Evolutionary conservation across 345 rosid genomes (phyloP).

Genomic region (Lumnitzera littorea): DNA sequence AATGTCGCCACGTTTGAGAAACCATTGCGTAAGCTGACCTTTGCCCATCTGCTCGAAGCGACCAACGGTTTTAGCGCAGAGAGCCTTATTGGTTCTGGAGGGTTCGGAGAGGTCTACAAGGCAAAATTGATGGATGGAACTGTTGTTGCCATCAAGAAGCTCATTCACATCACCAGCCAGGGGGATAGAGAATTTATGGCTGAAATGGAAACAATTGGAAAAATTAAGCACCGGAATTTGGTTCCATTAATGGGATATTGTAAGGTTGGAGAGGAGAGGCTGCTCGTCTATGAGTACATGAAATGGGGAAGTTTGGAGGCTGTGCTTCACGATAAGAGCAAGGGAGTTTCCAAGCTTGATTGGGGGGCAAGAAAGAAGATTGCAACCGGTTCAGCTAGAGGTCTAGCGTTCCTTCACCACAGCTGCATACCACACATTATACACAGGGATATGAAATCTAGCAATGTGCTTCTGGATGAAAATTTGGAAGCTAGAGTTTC

Average conservation of each 20-base stretch:
- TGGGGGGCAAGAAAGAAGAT: conserved; percentile 88
- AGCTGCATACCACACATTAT: conserved; percentile 98
- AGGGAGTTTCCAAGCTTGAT: conserved; percentile 45
- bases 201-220: conserved; percentile 97
- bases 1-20: conserved; percentile 96
- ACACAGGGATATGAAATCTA: conserved; percentile 97
- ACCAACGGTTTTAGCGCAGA: conserved; percentile 92
- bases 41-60: conserved; percentile 86
- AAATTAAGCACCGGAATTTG: conserved; percentile 90
- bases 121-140: conserved; percentile 73
- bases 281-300: conserved; percentile 97
- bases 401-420: conserved; percentile 95
- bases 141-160: conserved; percentile 85
- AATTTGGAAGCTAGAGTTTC: conserved; percentile 91
- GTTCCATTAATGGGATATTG: conserved; percentile 91
- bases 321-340: conserved; percentile 70
- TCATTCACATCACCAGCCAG: conserved; percentile 78
- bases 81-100: conserved; percentile 86
- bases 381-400: conserved; percentile 89
- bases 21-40: conserved; percentile 82
- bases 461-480: conserved; percentile 89
- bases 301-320: conserved; percentile 94
- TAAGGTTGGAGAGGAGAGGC: conserved; percentile 93
- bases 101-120: conserved; percentile 97
- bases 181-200: conserved; percentile 99